Percentiles rank a stretch among this genome's conserved stretches.
Conservation (phyloP, 257 asterid species). For the Thymus mandschuricus region DNA sequence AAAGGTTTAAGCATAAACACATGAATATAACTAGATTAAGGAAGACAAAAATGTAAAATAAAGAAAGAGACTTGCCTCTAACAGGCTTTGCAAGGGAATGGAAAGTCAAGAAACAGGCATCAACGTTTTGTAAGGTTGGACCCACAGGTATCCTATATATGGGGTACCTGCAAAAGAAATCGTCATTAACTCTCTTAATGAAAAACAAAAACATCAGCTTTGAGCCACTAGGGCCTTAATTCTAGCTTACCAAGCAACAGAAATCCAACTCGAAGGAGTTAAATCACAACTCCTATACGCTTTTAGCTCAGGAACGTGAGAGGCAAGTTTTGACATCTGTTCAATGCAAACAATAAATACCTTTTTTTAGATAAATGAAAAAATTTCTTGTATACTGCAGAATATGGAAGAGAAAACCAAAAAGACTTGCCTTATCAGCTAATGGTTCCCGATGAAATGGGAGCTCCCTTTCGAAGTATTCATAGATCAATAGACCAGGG, state of each 20-base stretch:
- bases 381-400: neutral
- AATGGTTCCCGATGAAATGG: constrained; percentile 91
- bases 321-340: constrained; percentile 76
- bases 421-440: constrained; percentile 76
- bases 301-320: constrained; percentile 68
- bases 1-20: constrained; percentile 4
- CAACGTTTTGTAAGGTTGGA: constrained; percentile 86
- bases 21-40: neutral
- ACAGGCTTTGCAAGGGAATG: constrained; percentile 78
- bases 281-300: constrained; percentile 81
- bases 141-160: constrained; percentile 92
- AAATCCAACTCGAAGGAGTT: constrained; percentile 84
- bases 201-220: constrained; percentile 8
- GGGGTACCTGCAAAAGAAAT: constrained; percentile 71
- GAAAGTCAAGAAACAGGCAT: constrained; percentile 88
- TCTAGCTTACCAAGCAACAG: constrained; percentile 82
- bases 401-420: constrained; percentile 20
- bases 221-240: neutral
- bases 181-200: constrained; percentile 22
- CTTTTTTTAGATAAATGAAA: constrained; percentile 4
- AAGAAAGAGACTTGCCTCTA: constrained; percentile 46
- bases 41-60: neutral
- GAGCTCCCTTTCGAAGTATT: constrained; percentile 71
- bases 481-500: constrained; percentile 68
- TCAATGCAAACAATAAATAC: constrained; percentile 30